phyloP scores from a whole-genome alignment of 2,329 filamentous ascomycete genomes.

The Pseudogymnoascus sp. region DNA sequence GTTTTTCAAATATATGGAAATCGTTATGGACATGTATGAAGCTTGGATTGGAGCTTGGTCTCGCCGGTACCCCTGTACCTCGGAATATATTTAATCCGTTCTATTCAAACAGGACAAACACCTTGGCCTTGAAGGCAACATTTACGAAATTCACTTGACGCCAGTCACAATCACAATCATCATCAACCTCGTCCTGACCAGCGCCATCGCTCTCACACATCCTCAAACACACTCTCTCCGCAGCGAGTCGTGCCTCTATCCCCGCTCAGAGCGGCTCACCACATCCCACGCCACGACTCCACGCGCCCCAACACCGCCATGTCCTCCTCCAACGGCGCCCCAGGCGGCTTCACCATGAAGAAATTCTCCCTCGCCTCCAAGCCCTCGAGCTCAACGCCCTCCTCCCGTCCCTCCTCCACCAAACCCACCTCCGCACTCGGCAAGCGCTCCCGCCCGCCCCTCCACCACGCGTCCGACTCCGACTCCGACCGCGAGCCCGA shows the following conservation, averaged over 20 bases:
- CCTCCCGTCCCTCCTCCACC: neutral
- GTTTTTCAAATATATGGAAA: constrained; percentile 1
- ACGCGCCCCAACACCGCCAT: neutral
- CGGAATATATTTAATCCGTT: neutral
- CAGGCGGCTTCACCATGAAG: neutral
- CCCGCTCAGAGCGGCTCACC: neutral
- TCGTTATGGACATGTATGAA: constrained; percentile 6
- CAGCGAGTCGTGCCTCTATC: neutral
- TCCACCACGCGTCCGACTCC: constrained; percentile 4
- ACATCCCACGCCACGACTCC: neutral
- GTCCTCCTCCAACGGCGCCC: neutral
- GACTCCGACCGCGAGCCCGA: constrained; percentile 1
- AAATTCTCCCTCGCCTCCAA: constrained; percentile 1
- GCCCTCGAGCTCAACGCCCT: neutral
- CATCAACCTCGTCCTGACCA: neutral
- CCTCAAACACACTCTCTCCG: neutral
- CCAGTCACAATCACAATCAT: neutral
- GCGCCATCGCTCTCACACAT: neutral
- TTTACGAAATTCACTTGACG: neutral
- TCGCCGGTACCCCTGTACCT: neutral
- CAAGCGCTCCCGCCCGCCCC: neutral
- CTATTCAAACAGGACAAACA: neutral
- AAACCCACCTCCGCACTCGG: neutral
- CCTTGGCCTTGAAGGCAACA: neutral
- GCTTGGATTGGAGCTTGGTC: constrained; percentile 3